phyloP scores from a whole-genome alignment of 2,329 filamentous ascomycete species.

The Venturia effusa region DNA sequence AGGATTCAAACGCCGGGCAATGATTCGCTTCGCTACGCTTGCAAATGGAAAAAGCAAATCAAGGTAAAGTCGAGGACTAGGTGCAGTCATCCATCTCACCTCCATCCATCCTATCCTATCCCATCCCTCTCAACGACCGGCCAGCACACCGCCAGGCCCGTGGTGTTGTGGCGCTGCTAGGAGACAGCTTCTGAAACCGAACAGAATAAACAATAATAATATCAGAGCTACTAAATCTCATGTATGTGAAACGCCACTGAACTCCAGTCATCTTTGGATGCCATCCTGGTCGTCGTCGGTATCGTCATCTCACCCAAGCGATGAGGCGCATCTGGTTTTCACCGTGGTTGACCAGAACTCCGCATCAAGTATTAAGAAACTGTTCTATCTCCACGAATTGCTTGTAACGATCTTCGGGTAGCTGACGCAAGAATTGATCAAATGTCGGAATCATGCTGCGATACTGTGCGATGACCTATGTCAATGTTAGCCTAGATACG shows the following conservation, averaged over 20 bases:
- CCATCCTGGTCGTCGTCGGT: background rate
- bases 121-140: background rate
- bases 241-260: constrained; percentile 1
- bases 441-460: constrained; percentile 45
- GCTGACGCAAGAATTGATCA: constrained; percentile 33
- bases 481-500: background rate
- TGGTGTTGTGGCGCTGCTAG: background rate
- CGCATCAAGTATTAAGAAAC: background rate
- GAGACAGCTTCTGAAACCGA: background rate
- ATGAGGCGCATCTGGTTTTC: background rate
- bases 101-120: background rate
- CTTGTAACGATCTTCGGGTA: background rate
- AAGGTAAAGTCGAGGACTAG: background rate
- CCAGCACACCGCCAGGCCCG: background rate
- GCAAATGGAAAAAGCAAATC: background rate
- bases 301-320: background rate
- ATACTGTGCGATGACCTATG: constrained; percentile 41
- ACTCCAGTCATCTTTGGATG: background rate
- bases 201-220: background rate
- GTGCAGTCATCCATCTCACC: background rate
- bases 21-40: constrained; percentile 3
- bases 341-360: background rate
- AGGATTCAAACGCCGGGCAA: background rate
- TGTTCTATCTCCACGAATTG: background rate
- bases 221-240: background rate